A percentile compares a stretch with the other conserved stretches of the same genome.
Evolutionary conservation across 2,329 filamentous ascomycete genomes (phyloP).

Genomic region (Diaporthe capsici): DNA sequence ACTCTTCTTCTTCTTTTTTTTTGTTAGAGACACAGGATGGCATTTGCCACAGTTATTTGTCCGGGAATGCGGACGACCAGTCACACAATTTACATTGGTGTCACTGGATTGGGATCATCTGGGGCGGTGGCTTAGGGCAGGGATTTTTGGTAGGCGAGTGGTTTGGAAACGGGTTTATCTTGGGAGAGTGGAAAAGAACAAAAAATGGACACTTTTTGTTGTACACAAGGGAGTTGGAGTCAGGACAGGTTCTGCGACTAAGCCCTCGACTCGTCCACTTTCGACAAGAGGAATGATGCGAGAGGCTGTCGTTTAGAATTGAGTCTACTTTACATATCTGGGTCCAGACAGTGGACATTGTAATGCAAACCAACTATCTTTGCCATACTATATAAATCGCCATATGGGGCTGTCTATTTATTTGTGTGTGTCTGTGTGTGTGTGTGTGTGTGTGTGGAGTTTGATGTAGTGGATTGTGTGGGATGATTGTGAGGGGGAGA

Average conservation of each 20-base stretch:
- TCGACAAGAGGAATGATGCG: constrained; percentile 5
- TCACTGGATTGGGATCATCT: constrained; percentile 29
- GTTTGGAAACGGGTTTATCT: constrained; percentile 28
- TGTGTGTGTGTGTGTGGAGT: not conserved
- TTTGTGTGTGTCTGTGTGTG: not conserved
- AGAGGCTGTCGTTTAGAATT: not conserved
- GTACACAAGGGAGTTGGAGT: constrained; percentile 34
- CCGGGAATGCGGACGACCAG: constrained; percentile 24
- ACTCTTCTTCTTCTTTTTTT: constrained; percentile 32
- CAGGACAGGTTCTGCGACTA: constrained; percentile 5
- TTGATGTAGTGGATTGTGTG: not conserved
- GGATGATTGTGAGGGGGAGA: no score
- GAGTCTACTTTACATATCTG: constrained; percentile 26
- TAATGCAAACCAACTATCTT: constrained; percentile 34
- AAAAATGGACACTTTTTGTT: constrained; percentile 26
- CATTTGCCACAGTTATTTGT: constrained; percentile 11
- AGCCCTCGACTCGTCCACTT: constrained; percentile 9
- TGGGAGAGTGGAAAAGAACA: constrained; percentile 29
- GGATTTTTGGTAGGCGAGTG: constrained; percentile 6
- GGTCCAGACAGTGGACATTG: constrained; percentile 21
- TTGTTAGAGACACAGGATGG: constrained; percentile 30
- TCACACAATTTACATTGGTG: constrained; percentile 33
- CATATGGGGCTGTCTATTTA: not conserved
- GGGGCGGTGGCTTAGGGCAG: constrained; percentile 1
- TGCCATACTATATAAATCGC: not conserved